Conservation (phyloP, 768 basidiomycete species). For the Leccinum incarnatum region DNA sequence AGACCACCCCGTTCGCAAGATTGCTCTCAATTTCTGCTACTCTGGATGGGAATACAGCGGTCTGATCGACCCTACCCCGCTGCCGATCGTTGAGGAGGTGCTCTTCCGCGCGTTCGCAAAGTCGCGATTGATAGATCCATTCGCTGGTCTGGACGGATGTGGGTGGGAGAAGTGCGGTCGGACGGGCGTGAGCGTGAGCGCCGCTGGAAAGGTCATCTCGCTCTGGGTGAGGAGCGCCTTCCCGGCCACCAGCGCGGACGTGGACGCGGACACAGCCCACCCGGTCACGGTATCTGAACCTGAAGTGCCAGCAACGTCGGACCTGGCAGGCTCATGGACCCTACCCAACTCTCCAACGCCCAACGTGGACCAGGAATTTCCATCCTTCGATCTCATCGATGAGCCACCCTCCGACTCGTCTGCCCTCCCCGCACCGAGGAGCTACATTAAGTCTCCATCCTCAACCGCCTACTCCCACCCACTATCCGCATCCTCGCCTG, state of each 20-base stretch:
- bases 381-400: slow-evolving; percentile 35
- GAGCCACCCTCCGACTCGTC: slow-evolving; percentile 38
- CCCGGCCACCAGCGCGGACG: slow-evolving; percentile 10
- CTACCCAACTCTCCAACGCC: not conserved
- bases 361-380: slow-evolving; percentile 13
- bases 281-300: not conserved
- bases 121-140: slow-evolving; percentile 72
- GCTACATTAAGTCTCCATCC: slow-evolving; percentile 70
- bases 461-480: slow-evolving; percentile 86
- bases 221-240: slow-evolving; percentile 84
- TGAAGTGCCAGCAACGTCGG: not conserved
- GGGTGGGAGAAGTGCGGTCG: slow-evolving; percentile 59
- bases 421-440: slow-evolving; percentile 42
- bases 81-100: slow-evolving; percentile 90
- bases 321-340: not conserved
- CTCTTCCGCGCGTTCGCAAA: slow-evolving; percentile 78
- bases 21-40: slow-evolving; percentile 92
- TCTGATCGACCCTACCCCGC: slow-evolving; percentile 60
- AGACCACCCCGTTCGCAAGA: slow-evolving; percentile 75
- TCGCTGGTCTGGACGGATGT: slow-evolving; percentile 63
- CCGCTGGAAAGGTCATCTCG: slow-evolving; percentile 89
- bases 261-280: not conserved
- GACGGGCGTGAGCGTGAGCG: slow-evolving; percentile 94
- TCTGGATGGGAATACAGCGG: slow-evolving; percentile 92
- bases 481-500: slow-evolving; percentile 91